Conservation (phyloP, 176 grass and related monocot genomes). For the sorghum (Sorghum bicolor) region Sorghum_bicolor_NCBIv3 NC_012871.2:67792501-67793000, state of each 20-base stretch:
- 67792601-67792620: neutral
- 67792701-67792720: neutral
- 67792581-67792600: neutral
- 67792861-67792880: constrained; percentile 27
- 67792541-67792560: neutral
- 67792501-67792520: constrained; percentile 15
- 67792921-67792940: constrained; percentile 91
- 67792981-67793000: too few species aligned
- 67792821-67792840: neutral
- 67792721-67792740: neutral
- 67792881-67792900: constrained; percentile 95
- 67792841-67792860: constrained; percentile 18
- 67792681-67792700: neutral
- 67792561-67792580: neutral
- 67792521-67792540: neutral
- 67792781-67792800: constrained; percentile 4
- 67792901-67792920: constrained; percentile 90
- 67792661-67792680: neutral
- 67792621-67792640: neutral
- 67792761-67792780: neutral
- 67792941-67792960: too few species aligned
- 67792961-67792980: too few species aligned
- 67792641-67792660: neutral
- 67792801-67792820: neutral
- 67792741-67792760: neutral